Evolutionary conservation across 2,329 filamentous ascomycete genomes (phyloP).

Genomic region (Colletotrichum chrysophilum): DNA sequence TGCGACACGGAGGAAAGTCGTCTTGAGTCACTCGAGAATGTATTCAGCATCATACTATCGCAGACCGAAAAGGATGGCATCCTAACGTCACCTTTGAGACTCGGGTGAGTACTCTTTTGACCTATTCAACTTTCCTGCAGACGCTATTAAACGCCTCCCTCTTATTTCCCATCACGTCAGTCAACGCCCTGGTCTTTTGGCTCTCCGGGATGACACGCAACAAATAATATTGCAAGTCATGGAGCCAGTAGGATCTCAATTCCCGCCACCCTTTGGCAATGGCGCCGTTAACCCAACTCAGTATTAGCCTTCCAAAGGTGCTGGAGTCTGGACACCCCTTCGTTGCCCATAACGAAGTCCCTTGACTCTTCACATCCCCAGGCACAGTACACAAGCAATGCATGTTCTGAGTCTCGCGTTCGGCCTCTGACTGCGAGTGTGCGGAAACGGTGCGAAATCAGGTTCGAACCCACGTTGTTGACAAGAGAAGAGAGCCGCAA

Average conservation of each 20-base stretch:
- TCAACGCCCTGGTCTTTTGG: background rate
- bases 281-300: constrained; percentile 27
- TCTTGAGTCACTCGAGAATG: constrained; percentile 50
- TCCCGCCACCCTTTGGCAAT: constrained; percentile 26
- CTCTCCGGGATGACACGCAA: constrained; percentile 8
- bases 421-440: background rate
- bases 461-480: background rate
- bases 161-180: background rate
- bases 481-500: background rate
- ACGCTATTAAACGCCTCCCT: background rate
- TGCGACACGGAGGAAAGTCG: constrained; percentile 59
- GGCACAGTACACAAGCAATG: background rate
- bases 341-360: background rate
- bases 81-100: background rate
- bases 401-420: background rate
- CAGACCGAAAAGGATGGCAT: background rate
- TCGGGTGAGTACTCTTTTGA: background rate
- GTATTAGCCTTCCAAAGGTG: constrained; percentile 18
- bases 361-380: background rate
- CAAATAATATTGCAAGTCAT: constrained; percentile 21
- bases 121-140: background rate
- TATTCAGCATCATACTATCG: constrained; percentile 17
- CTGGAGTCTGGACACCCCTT: background rate
- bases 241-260: constrained; percentile 30
- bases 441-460: background rate